phyloP scores from a whole-genome alignment of 1,284 basidiomycete species.

The Heterobasidion irregulare region DNA sequence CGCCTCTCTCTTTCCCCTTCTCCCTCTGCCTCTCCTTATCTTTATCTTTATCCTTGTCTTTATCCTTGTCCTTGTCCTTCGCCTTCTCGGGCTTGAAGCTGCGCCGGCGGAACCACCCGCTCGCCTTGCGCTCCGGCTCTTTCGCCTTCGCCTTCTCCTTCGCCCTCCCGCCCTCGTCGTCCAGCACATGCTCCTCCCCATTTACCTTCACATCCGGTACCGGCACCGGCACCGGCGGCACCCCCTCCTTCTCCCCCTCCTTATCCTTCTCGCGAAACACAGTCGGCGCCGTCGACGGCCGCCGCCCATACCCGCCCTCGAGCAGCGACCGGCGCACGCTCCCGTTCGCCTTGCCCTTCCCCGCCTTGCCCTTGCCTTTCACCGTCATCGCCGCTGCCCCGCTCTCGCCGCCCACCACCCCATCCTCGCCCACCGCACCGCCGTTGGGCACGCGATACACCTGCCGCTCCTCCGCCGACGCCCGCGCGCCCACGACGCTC shows the following conservation, averaged over 20 bases:
- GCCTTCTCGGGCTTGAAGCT: conserved; percentile 16
- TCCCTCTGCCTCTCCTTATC: conserved; percentile 1
- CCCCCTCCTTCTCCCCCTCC: not conserved
- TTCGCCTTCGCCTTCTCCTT: conserved; percentile 13
- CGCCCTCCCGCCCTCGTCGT: not conserved
- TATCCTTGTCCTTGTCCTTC: conserved; percentile 11
- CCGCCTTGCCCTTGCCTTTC: not conserved
- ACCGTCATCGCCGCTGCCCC: not conserved
- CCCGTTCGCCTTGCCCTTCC: not conserved
- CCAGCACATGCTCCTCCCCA: not conserved
- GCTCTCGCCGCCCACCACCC: not conserved
- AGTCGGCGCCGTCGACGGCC: conserved; percentile 4
- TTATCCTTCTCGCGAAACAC: not conserved
- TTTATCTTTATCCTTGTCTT: conserved; percentile 18
- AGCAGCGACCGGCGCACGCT: not conserved
- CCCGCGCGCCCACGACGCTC: too few species aligned
- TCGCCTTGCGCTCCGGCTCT: conserved; percentile 33
- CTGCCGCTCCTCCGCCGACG: too few species aligned
- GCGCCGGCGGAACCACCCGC: conserved; percentile 49
- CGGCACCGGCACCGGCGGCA: conserved; percentile 5
- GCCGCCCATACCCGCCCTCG: not conserved
- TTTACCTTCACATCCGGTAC: conserved; percentile 3
- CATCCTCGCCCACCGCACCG: too few species aligned
- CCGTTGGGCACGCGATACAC: too few species aligned
- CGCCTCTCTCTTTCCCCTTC: too few species aligned